These are phyloP conservation scores for Penicillium hesseltinei DNA, from an alignment of 2,329 filamentous ascomycete species.

Conservation along the genomic window DNA sequence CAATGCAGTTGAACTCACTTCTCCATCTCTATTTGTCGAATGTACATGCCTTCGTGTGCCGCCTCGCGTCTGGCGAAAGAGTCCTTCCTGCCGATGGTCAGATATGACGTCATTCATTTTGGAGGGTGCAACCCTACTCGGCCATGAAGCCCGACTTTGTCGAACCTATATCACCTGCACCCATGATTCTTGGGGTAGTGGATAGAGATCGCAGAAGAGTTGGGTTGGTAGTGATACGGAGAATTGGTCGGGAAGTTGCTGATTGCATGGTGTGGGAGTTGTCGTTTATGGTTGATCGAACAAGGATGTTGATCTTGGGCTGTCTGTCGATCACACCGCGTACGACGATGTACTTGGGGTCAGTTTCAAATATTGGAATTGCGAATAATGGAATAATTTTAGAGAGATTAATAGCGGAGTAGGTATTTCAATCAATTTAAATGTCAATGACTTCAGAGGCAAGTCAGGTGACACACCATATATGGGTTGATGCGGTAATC, in stretches of 20 bases:
- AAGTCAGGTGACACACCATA: constrained; percentile 2
- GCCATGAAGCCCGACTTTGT: constrained; percentile 28
- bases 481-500: constrained; percentile 1
- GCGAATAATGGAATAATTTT: neutral
- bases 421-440: neutral
- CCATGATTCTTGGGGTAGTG: constrained; percentile 16
- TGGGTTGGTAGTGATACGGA: constrained; percentile 10
- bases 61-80: constrained; percentile 20
- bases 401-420: neutral
- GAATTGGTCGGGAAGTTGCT: constrained; percentile 17
- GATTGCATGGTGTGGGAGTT: constrained; percentile 16
- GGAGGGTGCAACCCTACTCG: constrained; percentile 20
- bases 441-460: constrained; percentile 1
- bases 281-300: neutral
- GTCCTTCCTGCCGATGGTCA: constrained; percentile 20
- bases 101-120: constrained; percentile 24
- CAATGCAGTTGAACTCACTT: constrained; percentile 12
- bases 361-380: neutral
- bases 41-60: constrained; percentile 18
- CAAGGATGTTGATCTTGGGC: neutral
- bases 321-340: neutral
- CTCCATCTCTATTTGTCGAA: constrained; percentile 22
- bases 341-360: neutral
- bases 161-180: constrained; percentile 23
- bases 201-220: constrained; percentile 19